phyloP scores from a whole-genome alignment of 2,329 filamentous ascomycete species.

The Colletotrichum musicola region DNA sequence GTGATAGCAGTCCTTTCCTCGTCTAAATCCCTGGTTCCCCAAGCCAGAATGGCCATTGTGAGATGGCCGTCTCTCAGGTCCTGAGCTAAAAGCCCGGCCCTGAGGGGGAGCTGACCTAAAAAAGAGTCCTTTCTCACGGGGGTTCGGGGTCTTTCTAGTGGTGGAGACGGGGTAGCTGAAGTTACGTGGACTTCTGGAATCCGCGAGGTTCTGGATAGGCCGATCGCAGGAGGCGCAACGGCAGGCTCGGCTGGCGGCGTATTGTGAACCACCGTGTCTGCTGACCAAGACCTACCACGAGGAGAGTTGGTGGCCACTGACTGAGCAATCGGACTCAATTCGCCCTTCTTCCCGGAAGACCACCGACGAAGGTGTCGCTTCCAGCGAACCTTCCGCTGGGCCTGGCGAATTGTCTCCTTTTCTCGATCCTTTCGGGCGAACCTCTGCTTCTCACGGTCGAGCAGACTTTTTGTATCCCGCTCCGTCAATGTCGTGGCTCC shows the following conservation, averaged over 20 bases:
- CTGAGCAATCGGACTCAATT: slow-evolving; percentile 62
- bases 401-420: slow-evolving; percentile 53
- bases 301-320: slow-evolving; percentile 44
- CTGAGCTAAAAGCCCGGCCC: slow-evolving; percentile 13
- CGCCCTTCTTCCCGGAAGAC: slow-evolving; percentile 62
- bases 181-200: not conserved
- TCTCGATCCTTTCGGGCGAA: slow-evolving; percentile 58
- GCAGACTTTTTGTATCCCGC: slow-evolving; percentile 52
- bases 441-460: slow-evolving; percentile 51
- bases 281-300: slow-evolving; percentile 45
- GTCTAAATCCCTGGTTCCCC: slow-evolving; percentile 5
- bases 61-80: not conserved
- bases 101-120: slow-evolving; percentile 39
- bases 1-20: slow-evolving; percentile 61
- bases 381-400: slow-evolving; percentile 56
- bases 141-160: not conserved
- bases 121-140: slow-evolving; percentile 36
- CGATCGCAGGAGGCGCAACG: not conserved
- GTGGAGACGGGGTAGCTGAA: not conserved
- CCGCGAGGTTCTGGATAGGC: not conserved
- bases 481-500: slow-evolving; percentile 61
- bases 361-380: slow-evolving; percentile 60
- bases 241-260: slow-evolving; percentile 44
- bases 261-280: slow-evolving; percentile 54
- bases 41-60: not conserved